phyloP scores from a whole-genome alignment of 352 stramenopile species.

The Phytophthora nicotianae region DNA sequence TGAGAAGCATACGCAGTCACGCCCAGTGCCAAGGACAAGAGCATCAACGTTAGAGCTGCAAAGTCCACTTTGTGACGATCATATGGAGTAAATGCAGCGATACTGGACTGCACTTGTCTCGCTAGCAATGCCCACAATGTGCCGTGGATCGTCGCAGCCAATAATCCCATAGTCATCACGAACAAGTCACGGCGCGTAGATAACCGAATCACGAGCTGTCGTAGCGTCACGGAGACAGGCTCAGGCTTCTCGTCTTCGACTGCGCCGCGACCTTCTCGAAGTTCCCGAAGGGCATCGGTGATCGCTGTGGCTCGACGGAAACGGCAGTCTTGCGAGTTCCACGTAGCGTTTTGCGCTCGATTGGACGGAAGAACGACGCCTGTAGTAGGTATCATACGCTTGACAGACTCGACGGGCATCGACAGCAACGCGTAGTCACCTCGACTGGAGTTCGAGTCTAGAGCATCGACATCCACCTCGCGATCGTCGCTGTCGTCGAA shows the following conservation, averaged over 20 bases:
- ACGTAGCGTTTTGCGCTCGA: not conserved
- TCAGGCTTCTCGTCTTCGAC: conserved; percentile 14
- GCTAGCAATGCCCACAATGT: conserved; percentile 20
- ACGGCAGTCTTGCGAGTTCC: conserved; percentile 13
- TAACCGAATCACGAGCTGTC: conserved; percentile 19
- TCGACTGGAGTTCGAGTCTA: conserved; percentile 29
- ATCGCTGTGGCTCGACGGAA: conserved; percentile 21
- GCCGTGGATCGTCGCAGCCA: conserved; percentile 28
- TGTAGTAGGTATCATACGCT: conserved; percentile 20
- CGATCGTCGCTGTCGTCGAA: conserved; percentile 28
- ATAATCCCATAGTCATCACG: conserved; percentile 25
- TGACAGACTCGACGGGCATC: conserved; percentile 26
- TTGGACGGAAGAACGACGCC: conserved; percentile 16
- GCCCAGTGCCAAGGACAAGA: conserved; percentile 22
- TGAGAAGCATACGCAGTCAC: conserved; percentile 30
- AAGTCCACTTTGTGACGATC: conserved; percentile 18
- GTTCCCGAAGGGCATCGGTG: conserved; percentile 26
- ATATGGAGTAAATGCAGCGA: conserved; percentile 26
- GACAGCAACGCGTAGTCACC: conserved; percentile 33
- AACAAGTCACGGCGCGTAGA: conserved; percentile 24
- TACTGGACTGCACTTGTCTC: conserved; percentile 1
- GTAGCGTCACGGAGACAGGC: conserved; percentile 7
- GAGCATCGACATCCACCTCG: conserved; percentile 31
- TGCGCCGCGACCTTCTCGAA: conserved; percentile 22
- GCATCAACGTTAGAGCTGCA: conserved; percentile 23